Conservation (phyloP, 2,329 filamentous ascomycete species). For the Corniculantispora saksenae region DNA sequence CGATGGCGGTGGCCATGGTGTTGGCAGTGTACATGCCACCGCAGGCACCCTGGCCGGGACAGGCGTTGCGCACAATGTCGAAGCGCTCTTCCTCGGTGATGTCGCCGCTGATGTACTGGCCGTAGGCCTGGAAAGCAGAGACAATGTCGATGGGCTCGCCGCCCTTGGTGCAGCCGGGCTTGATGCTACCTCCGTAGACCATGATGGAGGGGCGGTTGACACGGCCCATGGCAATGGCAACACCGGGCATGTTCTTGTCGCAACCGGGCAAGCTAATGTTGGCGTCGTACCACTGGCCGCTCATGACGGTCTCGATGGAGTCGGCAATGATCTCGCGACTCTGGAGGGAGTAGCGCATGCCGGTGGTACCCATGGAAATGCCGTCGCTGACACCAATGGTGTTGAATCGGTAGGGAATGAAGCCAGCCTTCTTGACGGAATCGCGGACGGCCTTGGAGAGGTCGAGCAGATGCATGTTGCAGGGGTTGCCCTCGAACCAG, state of each 20-base stretch:
- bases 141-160: slow-evolving; percentile 88
- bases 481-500: slow-evolving; percentile 97
- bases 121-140: slow-evolving; percentile 96
- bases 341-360: slow-evolving; percentile 95
- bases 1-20: slow-evolving; percentile 81
- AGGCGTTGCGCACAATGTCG: slow-evolving; percentile 92
- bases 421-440: slow-evolving; percentile 66
- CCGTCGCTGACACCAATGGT: slow-evolving; percentile 96
- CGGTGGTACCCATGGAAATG: slow-evolving; percentile 97
- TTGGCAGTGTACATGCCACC: slow-evolving; percentile 86
- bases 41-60: slow-evolving; percentile 65
- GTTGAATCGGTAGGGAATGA: slow-evolving; percentile 97
- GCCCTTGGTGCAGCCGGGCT: slow-evolving; percentile 78
- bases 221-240: slow-evolving; percentile 89
- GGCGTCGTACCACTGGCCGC: slow-evolving; percentile 97
- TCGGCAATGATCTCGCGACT: slow-evolving; percentile 96
- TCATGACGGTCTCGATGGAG: slow-evolving; percentile 98
- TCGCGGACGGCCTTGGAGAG: slow-evolving; percentile 74
- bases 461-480: slow-evolving; percentile 97
- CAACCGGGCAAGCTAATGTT: slow-evolving; percentile 97
- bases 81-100: slow-evolving; percentile 90
- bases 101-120: slow-evolving; percentile 87
- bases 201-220: slow-evolving; percentile 94
- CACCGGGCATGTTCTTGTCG: slow-evolving; percentile 99
- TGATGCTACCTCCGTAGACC: slow-evolving; percentile 96